These are phyloP conservation scores for Arachis hypogaea DNA, from an alignment of 306 rosid species.

Conservation along the genomic window DNA sequence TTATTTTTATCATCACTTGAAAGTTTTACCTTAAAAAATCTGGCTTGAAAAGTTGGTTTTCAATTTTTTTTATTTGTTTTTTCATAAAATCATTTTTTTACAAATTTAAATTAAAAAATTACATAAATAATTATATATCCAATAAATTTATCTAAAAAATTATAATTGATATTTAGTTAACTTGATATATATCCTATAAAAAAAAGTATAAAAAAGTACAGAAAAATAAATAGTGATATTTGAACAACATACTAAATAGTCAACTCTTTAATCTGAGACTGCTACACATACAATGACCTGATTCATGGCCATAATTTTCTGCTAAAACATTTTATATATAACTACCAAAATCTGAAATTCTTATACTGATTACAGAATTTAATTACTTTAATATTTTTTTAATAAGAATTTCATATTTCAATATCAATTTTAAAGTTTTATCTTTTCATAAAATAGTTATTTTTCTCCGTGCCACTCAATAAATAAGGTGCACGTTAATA, in stretches of 20 bases:
- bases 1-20: too few relatives aligned
- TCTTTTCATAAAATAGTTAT: not conserved
- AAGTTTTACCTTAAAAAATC: not conserved
- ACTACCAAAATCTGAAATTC: not conserved
- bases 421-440: not conserved
- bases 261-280: slow-evolving; percentile 29
- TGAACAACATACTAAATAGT: not conserved
- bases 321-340: not conserved
- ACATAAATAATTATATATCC: too few relatives aligned
- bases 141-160: too few relatives aligned
- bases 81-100: not conserved
- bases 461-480: too few relatives aligned
- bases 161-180: not conserved
- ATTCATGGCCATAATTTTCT: not conserved
- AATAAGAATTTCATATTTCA: not conserved
- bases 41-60: not conserved
- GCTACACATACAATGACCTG: not conserved
- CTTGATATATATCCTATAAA: not conserved
- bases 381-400: not conserved
- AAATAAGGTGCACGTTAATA: too few relatives aligned
- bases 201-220: not conserved
- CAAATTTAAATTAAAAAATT: too few relatives aligned
- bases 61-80: not conserved
- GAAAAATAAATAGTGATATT: not conserved
- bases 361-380: not conserved